These are phyloP conservation scores for Penicillium oxalicum DNA, from an alignment of 2,329 filamentous ascomycete genomes.

Conservation along the genomic window DNA sequence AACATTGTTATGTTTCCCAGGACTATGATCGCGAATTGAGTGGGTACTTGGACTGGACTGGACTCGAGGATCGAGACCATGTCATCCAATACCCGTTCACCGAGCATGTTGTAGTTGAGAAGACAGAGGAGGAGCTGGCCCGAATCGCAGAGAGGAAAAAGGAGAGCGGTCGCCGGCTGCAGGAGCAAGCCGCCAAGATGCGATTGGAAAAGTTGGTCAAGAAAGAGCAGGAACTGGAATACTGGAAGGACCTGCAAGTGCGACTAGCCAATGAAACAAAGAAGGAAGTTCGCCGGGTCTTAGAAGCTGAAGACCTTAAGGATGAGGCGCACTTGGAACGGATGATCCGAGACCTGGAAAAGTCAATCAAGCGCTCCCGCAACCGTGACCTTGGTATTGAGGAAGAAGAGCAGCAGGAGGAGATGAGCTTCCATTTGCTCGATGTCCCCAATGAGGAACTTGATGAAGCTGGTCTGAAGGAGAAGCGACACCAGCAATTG, in stretches of 20 bases:
- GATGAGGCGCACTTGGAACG: constrained; percentile 82
- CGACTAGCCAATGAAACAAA: constrained; percentile 72
- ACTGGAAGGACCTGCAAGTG: constrained; percentile 77
- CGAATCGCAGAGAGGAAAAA: constrained; percentile 88
- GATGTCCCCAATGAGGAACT: constrained; percentile 87
- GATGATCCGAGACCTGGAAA: constrained; percentile 81
- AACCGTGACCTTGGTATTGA: constrained; percentile 91
- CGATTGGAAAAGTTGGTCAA: constrained; percentile 88
- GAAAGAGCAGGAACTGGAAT: constrained; percentile 92
- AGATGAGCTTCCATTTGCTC: constrained; percentile 78
- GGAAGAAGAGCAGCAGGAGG: constrained; percentile 69
- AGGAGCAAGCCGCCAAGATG: constrained; percentile 97
- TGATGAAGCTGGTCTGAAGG: constrained; percentile 83
- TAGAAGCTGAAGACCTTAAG: constrained; percentile 88
- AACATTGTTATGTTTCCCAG: constrained; percentile 83
- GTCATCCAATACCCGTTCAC: constrained; percentile 91
- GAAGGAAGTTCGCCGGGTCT: constrained; percentile 78
- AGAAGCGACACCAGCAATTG: constrained; percentile 85
- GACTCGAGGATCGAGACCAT: constrained; percentile 79
- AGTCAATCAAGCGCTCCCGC: constrained; percentile 78
- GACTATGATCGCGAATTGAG: constrained; percentile 75
- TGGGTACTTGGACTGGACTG: constrained; percentile 80
- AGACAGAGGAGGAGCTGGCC: constrained; percentile 89
- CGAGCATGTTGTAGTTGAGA: constrained; percentile 82
- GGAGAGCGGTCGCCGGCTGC: constrained; percentile 82